Percentiles rank a stretch among this genome's conserved stretches.
Evolutionary conservation across 306 rosid species (phyloP).

Genomic region (Cyamopsis tetragonoloba): DNA sequence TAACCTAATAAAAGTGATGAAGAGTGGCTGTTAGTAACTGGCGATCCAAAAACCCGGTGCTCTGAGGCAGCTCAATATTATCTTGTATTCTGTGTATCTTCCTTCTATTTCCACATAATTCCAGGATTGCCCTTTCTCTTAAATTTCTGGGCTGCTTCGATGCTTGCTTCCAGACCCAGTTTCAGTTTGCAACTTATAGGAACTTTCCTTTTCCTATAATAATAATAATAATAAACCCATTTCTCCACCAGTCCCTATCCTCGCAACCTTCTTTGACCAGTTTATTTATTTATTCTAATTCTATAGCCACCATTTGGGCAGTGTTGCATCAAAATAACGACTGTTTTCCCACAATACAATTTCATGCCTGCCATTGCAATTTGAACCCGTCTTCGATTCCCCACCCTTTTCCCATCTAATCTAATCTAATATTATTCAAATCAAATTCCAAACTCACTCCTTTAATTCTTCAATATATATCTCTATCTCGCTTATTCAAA

Average conservation of each 20-base stretch:
- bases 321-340: too few species aligned
- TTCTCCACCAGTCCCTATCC: conserved; percentile 6
- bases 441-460: conserved; percentile 12
- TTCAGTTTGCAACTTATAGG: not conserved
- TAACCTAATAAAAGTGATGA: not conserved
- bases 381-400: conserved; percentile 26
- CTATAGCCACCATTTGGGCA: conserved; percentile 20
- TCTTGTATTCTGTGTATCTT: too few species aligned
- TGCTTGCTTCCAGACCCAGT: too few species aligned
- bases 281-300: too few species aligned
- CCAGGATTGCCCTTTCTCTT: not conserved
- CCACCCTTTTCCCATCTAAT: not conserved
- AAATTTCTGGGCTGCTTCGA: conserved; percentile 3
- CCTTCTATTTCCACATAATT: not conserved
- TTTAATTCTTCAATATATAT: conserved; percentile 1
- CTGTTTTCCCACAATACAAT: not conserved
- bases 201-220: too few species aligned
- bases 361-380: not conserved
- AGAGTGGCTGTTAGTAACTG: not conserved
- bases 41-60: not conserved
- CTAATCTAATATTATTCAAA: not conserved
- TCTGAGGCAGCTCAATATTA: too few species aligned
- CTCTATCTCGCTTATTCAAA: not conserved
- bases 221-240: conserved; percentile 16
- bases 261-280: conserved; percentile 35